These are phyloP conservation scores for Peronospora farinosa DNA, from an alignment of 352 stramenopile species.

Conservation along the genomic window DNA sequence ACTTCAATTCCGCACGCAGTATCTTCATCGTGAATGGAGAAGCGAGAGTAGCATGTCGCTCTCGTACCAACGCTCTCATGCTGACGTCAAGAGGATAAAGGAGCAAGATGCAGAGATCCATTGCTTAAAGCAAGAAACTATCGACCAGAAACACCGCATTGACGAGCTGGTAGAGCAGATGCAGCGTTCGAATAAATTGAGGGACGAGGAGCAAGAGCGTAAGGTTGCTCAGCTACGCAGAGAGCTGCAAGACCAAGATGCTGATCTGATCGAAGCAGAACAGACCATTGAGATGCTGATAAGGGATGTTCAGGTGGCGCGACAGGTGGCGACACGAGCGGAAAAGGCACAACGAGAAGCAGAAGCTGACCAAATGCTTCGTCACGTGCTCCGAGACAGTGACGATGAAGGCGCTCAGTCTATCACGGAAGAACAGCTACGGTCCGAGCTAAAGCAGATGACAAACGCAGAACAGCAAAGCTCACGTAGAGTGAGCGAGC, in stretches of 20 bases:
- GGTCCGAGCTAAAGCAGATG: constrained; percentile 2
- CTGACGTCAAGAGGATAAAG: background rate
- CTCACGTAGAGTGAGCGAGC: constrained; percentile 4
- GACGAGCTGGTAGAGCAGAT: constrained; percentile 2
- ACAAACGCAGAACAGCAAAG: constrained; percentile 6
- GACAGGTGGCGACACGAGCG: constrained; percentile 5
- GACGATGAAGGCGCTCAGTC: constrained; percentile 1
- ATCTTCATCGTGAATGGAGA: background rate
- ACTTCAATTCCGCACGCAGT: constrained; percentile 4
- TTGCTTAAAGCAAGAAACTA: constrained; percentile 1
- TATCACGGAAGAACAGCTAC: background rate
- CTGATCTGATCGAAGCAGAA: constrained; percentile 2
- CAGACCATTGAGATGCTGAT: constrained; percentile 2
- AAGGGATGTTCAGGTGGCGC: constrained; percentile 5
- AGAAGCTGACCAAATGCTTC: constrained; percentile 24
- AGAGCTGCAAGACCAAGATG: constrained; percentile 4
- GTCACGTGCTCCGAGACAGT: constrained; percentile 14
- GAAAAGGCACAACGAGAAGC: constrained; percentile 18
- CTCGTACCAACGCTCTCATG: background rate
- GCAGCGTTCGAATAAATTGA: background rate
- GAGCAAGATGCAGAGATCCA: constrained; percentile 5
- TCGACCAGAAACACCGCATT: constrained; percentile 2
- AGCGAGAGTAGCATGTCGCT: background rate
- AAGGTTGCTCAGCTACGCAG: constrained; percentile 2
- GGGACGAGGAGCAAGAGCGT: background rate